Evolutionary conservation across 2,329 filamentous ascomycete species (phyloP).

Genomic region (Penicillium sp.): DNA sequence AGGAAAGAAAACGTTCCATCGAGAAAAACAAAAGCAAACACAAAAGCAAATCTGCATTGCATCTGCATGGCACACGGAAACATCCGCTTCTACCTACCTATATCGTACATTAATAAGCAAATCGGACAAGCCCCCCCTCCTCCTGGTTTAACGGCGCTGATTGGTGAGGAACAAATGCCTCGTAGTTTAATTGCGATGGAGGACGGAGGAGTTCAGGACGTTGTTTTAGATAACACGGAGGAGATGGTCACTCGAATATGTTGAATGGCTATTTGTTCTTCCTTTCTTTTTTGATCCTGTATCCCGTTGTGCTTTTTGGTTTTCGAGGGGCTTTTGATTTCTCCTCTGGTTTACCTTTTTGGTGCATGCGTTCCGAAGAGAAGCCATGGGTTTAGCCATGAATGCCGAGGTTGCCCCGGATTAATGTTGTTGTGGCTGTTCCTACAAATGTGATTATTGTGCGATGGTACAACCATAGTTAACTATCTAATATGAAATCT

Average conservation of each 20-base stretch:
- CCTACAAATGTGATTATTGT: neutral
- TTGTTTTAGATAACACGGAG: neutral
- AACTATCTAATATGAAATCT: neutral
- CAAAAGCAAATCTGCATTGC: conserved; percentile 8
- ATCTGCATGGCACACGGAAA: neutral
- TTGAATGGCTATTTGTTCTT: neutral
- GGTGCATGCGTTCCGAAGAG: neutral
- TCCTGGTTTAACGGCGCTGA: conserved; percentile 1
- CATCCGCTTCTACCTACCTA: neutral
- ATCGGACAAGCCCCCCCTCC: conserved; percentile 7
- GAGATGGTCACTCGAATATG: neutral
- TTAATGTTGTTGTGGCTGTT: neutral
- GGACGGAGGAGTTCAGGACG: neutral
- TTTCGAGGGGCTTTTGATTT: neutral
- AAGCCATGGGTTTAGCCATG: neutral
- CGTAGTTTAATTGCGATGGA: conserved; percentile 21
- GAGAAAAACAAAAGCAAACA: neutral
- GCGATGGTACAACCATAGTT: neutral
- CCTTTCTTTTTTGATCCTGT: neutral
- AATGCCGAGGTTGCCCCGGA: conserved; percentile 11
- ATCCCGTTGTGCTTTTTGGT: neutral
- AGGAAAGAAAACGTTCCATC: conserved; percentile 2
- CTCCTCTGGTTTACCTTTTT: conserved; percentile 5
- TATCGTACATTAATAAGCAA: conserved; percentile 5
- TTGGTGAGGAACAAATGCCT: conserved; percentile 31